Base-by-base conservation (phyloP, 768 basidiomycete species). In the Rhodotorula graminis region DNA sequence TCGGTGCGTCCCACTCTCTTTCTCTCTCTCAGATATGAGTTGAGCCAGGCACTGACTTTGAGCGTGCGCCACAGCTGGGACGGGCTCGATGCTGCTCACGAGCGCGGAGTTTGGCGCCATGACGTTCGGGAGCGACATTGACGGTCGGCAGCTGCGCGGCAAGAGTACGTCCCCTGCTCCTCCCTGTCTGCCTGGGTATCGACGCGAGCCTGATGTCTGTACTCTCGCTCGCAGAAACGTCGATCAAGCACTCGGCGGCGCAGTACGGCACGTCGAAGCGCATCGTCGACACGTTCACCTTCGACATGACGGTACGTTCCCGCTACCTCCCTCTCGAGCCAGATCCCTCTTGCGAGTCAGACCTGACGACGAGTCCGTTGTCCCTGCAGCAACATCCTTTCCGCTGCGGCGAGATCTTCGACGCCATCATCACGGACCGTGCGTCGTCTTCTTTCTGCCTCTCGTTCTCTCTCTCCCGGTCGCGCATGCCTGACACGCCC, bases 111-210 rank as follows among this genome's bases (percentile, higher is more conserved):
- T 94, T 76, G 96, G 96, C 4, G 89, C 93, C 1, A 81, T 87
- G 40, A 86, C 93, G 1, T 88, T 90, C 67, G 96, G 95, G 27
- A 93, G 92, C 27, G 96, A 98, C 80, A 97, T 99, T 61, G 95
- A 98, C 78, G 96, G 96, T 0, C 85, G 96, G 55, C 95, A 98
- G 80, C 94, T 98, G 90, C 84, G 93, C 71, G 96, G 96, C 27
- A 95, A 92, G 85, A 86, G 93, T 89, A 74, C 65, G 81, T 72
- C 12, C 14, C 27, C 10, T 50, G 15, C 14, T 8, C 3, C 27
- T 23, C 56, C 19, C 8, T 18, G 2, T 29, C 18, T 18, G n/a
- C n/a, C n/a, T n/a, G n/a, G n/a, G n/a, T n/a, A n/a, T n/a, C n/a
- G n/a, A n/a, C n/a, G n/a, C n/a, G n/a, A n/a, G n/a, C n/a, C 56